phyloP scores from a whole-genome alignment of 1,284 basidiomycete species.

The Inonotus obliquus region DNA sequence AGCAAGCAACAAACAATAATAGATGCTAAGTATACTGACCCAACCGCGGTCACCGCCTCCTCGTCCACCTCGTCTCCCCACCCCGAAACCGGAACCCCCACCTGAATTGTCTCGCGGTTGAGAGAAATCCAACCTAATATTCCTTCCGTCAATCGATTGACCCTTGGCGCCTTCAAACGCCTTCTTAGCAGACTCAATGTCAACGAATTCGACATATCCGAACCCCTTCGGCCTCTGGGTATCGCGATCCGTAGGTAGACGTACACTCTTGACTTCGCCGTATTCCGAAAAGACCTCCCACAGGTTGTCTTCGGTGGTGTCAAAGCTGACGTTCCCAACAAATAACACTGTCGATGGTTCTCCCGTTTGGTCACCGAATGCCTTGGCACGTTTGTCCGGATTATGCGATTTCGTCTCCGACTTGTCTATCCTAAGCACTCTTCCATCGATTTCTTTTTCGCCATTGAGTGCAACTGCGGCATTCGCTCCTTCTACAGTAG shows the following conservation, averaged over 20 bases:
- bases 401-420: constrained; percentile 55
- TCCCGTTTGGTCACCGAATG: constrained; percentile 70
- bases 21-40: constrained; percentile 25
- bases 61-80: constrained; percentile 27
- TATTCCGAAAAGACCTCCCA: constrained; percentile 93
- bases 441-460: constrained; percentile 87
- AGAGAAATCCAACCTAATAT: constrained; percentile 85
- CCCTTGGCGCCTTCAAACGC: constrained; percentile 74
- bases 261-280: constrained; percentile 85
- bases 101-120: constrained; percentile 66
- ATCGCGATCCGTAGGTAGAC: constrained; percentile 92
- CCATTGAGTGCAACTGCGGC: constrained; percentile 76
- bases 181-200: constrained; percentile 76
- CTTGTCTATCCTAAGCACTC: constrained; percentile 84
- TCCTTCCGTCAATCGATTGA: constrained; percentile 79
- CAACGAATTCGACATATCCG: constrained; percentile 93
- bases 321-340: constrained; percentile 88
- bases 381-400: constrained; percentile 70
- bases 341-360: constrained; percentile 80
- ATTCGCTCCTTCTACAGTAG: constrained; percentile 66
- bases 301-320: constrained; percentile 77
- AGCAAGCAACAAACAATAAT: neutral
- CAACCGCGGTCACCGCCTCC: constrained; percentile 33
- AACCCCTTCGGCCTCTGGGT: constrained; percentile 92
- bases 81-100: constrained; percentile 33